Evolutionary conservation across 1,284 basidiomycete species (phyloP), one percentile per base, ranked within the genome.

Genomic region (Fomitopsis pinicola): DNA sequence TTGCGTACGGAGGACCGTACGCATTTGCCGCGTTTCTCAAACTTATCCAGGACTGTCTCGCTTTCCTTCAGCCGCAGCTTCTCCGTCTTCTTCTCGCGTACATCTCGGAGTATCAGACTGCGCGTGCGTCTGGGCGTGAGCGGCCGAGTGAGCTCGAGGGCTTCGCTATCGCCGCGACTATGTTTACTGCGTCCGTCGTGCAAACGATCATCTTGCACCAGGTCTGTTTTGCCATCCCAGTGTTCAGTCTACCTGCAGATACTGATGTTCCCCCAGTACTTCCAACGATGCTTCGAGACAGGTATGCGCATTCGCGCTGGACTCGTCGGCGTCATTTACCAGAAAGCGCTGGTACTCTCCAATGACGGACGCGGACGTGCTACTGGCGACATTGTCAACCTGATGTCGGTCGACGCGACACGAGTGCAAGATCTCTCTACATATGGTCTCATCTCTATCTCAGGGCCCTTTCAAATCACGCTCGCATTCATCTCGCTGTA

Each of bases 231-330:
- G 1, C 4, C 8, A 33, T 45, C 36, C 15, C 17, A 3, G 4
- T 8, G 17, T 45, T 42, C 40, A 10, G 6, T 14, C 5, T 12
- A 19, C 6, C 17, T 36, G 5, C 28, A 17, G 17, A n/a, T 15
- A 4, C 9, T 33, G 8, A 36, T 10, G 28, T 5, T 53, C 15
- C 61, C 35, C 19, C 63, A 89, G 88, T 95, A 95, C 73, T 95
- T 95, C 74, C 88, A 94, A 75, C 78, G 83, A 2, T 87, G 87
- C 54, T 93, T 88, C 70, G 85, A 90, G 68, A 92, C 92, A 15
- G 94, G 95, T 61, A 97, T 97, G 94, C 88, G 95, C 17, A 86
- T 97, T 50, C 88, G 95, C 46, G 90, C 92, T 0, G 95, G 95
- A 1, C 82, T 98, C 22, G 86, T 98, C 42, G 88, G 88, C 0